Conservation (phyloP, 805 yeast species). For the Barnettozyma wickerhamii region DNA sequence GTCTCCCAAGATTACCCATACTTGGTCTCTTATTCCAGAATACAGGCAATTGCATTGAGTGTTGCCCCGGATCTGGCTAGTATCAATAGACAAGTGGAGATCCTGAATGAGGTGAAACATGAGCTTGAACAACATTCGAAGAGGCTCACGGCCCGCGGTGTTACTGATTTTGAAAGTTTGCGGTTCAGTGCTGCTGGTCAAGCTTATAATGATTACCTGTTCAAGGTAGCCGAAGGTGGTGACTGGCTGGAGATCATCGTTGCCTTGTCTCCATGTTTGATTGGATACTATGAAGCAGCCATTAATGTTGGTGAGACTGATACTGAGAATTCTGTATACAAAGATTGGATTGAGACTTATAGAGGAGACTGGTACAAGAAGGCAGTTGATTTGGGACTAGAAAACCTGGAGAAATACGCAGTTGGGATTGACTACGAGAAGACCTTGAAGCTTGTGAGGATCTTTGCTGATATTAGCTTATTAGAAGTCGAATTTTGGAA, state of each 20-base stretch:
- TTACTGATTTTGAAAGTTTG: conserved; percentile 42
- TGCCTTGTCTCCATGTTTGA: conserved; percentile 71
- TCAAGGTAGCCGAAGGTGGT: conserved; percentile 45
- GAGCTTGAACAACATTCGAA: conserved; percentile 56
- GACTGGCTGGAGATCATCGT: conserved; percentile 64
- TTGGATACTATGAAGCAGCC: conserved; percentile 58
- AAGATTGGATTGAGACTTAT: conserved; percentile 62
- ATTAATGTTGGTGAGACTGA: conserved; percentile 27
- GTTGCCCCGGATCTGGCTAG: conserved; percentile 53
- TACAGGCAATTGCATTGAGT: conserved; percentile 60
- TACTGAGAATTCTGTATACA: conserved; percentile 28
- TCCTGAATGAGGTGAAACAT: conserved; percentile 44
- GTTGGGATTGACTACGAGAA: conserved; percentile 38
- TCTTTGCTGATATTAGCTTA: conserved; percentile 54
- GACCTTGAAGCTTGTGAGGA: conserved; percentile 46
- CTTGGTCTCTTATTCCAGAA: conserved; percentile 60
- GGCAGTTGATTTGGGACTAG: conserved; percentile 49
- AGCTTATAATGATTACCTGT: conserved; percentile 57
- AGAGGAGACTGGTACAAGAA: conserved; percentile 50
- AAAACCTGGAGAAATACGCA: conserved; percentile 42
- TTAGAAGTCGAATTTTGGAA: conserved; percentile 72
- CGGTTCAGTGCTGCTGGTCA: conserved; percentile 52
- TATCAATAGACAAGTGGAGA: conserved; percentile 45
- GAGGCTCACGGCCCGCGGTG: conserved; percentile 42
- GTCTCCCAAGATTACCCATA: conserved; percentile 62